Base-by-base conservation (phyloP, 192 early-diverging fungal genomes). In the Backusella psychrophila region DNA sequence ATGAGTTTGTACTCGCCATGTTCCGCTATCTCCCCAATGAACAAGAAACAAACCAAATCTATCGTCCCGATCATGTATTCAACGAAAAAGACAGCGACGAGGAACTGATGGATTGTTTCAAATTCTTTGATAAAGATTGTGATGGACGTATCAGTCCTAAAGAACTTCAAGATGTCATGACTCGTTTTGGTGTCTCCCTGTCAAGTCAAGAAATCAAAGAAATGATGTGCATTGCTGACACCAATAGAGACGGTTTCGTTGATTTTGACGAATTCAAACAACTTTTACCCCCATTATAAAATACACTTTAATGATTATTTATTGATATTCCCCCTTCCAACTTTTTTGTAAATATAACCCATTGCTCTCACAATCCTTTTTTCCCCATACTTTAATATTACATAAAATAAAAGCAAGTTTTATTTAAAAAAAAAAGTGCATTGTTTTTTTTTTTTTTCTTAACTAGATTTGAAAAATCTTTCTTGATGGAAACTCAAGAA, bases 181-280 rank as follows among this genome's bases (percentile, higher is more conserved):
- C 67, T 21, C 44, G 66, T 19, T 39, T 80, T 14, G 78, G 74
- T 7, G 49, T 66, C 1, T 19, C 49, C 26, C 31, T 80, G 56
- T 72, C 53, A n/a, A n/a, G n/a, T 12, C 39, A 75, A 65, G 69
- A 75, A 67, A 71, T 80, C 19, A 59, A 75, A 66, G 78, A 75
- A n/a, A 80, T 80, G 78, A 80, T 80, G 73, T 6, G 11, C 3
- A 59, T 66, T 17, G 78, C 74, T 8, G 78, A 80, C 71, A 71
- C 44, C 17, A 75, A 80, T 36, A 75, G 72, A 14, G 78, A 80
- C 29, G 78, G 78, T 6, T 71, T 53, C 49, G 75, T 80, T 38
- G 74, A 75, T n/a, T 75, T 80, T 72, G 78, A 80, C 6, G 78
- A 80, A 38, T 80, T 80, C 41, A 78, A 71, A 46, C 77, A 69